These are phyloP conservation scores for Rubia tinctorum DNA, from an alignment of 305 asterid species.

Conservation along the genomic window DNA sequence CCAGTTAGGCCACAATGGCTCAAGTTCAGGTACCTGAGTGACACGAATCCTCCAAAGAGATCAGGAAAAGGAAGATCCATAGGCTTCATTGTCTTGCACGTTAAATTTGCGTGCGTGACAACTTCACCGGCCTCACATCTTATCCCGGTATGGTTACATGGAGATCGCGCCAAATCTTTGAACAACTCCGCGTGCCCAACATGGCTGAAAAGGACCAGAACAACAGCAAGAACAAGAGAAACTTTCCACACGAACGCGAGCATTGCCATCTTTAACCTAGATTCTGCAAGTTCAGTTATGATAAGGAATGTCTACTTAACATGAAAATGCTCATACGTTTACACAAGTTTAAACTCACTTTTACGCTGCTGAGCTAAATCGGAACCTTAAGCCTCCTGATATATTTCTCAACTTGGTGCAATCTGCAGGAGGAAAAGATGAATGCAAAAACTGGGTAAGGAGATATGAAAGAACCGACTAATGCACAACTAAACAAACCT, in stretches of 20 bases:
- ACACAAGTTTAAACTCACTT: background rate
- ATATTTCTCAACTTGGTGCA: background rate
- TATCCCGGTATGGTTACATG: conserved; percentile 72
- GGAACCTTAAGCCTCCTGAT: background rate
- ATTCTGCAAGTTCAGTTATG: conserved; percentile 7
- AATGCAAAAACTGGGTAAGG: background rate
- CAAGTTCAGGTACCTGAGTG: conserved; percentile 54
- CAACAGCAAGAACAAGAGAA: conserved; percentile 18
- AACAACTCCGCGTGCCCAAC: conserved; percentile 34
- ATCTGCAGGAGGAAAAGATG: background rate
- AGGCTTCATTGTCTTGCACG: conserved; percentile 29
- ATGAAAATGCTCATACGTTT: background rate
- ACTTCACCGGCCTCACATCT: conserved; percentile 35
- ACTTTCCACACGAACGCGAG: conserved; percentile 9
- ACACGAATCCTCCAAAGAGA: conserved; percentile 34
- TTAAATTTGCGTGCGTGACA: conserved; percentile 38
- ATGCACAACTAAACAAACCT: too few relatives aligned
- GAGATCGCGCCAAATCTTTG: conserved; percentile 40
- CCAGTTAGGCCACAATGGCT: conserved; percentile 57
- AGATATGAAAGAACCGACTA: background rate
- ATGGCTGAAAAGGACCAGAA: conserved; percentile 23
- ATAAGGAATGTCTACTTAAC: background rate
- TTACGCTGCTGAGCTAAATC: background rate
- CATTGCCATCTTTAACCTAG: conserved; percentile 23
- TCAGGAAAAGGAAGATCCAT: conserved; percentile 47